Base-by-base conservation (phyloP, 106 monocot genomes). In the Alisma plantagoaquatica region DNA sequence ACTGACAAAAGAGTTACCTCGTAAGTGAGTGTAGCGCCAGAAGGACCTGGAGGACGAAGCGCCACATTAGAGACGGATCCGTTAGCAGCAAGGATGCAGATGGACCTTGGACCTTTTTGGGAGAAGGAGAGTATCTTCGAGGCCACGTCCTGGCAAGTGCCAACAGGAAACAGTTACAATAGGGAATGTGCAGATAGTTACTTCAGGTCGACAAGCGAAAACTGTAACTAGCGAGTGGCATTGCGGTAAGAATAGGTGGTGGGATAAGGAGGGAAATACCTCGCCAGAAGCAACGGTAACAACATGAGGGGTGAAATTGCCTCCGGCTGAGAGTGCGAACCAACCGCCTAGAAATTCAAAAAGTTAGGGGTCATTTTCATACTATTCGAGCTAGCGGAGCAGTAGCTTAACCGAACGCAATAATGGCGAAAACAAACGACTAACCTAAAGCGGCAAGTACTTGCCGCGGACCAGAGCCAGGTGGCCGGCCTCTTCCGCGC, bases 71-170 rank as follows among this genome's bases (percentile, higher is more conserved):
- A 81, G 33, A 86, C 77, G 33, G 86, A 64, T 27, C 86, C 86
- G 64, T 81, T 86, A 43, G 86, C 86, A 49, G 86, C 77, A 51
- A 86, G 77, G 31, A 86, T 81, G 65, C 86, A 86, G 18, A 86
- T 63, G 10, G 77, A 59, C 24, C 86, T 59, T 2, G 86, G 86
- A 3, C 86, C 86, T 46, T 77, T 86, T 16, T 81, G 80, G 25
- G 86, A 76, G 67, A 86, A 81, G 38, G 86, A 81, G 22, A 77
- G 43, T 51, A 86, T 74, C 46, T 71, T 73, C 1, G 73, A 66
- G 1, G 77, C 77, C 31, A 86, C 81, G 59, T 86, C 86, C 86
- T 86, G 41, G 17, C 12, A 72, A 10, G 11, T 41, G 17, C n/a
- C n/a, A n/a, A n/a, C n/a, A n/a, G n/a, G n/a, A n/a, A n/a, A 38